phyloP scores from a whole-genome alignment of 768 basidiomycete species.

The Russula olivacea region DNA sequence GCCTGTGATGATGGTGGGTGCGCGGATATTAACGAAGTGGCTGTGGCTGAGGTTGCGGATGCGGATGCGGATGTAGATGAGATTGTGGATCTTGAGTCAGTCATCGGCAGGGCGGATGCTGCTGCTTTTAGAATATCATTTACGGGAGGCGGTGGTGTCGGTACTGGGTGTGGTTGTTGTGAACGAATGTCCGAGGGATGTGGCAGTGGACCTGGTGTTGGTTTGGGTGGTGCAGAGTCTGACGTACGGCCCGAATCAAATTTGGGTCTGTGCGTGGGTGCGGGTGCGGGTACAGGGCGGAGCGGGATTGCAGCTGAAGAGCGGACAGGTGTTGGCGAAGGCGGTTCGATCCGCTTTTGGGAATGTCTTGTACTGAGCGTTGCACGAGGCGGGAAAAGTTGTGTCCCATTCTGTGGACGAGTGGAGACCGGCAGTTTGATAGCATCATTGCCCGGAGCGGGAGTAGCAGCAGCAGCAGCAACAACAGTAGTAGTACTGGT shows the following conservation, averaged over 20 bases:
- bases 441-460: not conserved
- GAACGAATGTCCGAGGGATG: too few species aligned
- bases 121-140: not conserved
- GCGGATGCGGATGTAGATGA: not conserved
- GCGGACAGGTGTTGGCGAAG: constrained; percentile 6
- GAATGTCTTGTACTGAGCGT: not conserved
- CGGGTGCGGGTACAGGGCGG: not conserved
- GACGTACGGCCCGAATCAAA: not conserved
- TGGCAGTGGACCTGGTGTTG: not conserved
- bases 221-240: not conserved
- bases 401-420: not conserved
- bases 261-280: not conserved
- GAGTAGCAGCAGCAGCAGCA: too few species aligned
- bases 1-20: not conserved
- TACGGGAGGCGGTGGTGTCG: not conserved
- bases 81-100: not conserved
- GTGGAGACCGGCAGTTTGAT: not conserved
- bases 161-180: not conserved
- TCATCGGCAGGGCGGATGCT: not conserved
- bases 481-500: not conserved
- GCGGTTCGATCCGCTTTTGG: not conserved
- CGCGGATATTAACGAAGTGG: not conserved
- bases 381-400: not conserved
- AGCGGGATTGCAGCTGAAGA: not conserved
- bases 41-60: not conserved